Conservation (phyloP, 306 rosid species). For the Hippophae tibetana region DNA sequence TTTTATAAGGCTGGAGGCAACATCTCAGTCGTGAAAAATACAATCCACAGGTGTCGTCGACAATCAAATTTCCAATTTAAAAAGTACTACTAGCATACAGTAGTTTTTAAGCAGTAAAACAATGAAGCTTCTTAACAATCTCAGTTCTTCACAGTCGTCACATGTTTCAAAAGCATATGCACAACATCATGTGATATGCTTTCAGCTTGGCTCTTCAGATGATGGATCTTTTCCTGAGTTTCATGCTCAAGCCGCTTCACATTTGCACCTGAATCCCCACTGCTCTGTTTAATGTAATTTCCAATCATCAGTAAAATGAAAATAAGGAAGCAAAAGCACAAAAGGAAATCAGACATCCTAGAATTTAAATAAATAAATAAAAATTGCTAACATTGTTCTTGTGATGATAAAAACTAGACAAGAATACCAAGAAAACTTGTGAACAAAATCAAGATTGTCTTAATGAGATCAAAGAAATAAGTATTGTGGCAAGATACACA, state of each 20-base stretch:
- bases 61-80: background rate
- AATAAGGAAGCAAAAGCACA: background rate
- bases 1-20: too few species aligned
- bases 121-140: background rate
- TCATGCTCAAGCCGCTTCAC: slow-evolving; percentile 86
- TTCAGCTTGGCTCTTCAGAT: slow-evolving; percentile 48
- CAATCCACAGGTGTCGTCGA: background rate
- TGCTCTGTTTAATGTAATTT: slow-evolving; percentile 36
- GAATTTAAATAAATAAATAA: background rate
- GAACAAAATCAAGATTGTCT: too few species aligned
- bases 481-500: background rate
- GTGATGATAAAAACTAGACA: background rate
- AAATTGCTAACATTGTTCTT: background rate
- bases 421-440: background rate
- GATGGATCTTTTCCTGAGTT: slow-evolving; percentile 57
- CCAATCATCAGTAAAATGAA: background rate
- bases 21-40: background rate
- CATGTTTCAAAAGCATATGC: slow-evolving; percentile 7
- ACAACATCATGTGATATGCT: slow-evolving; percentile 28
- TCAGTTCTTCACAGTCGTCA: slow-evolving; percentile 11
- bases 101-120: background rate
- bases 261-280: slow-evolving; percentile 95
- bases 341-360: background rate
- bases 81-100: background rate
- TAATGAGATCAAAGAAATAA: too few species aligned